A percentile compares a stretch with the other conserved stretches of the same genome.
Conservation (phyloP, 2,329 filamentous ascomycete genomes). For the Parastagonospora avenae region DNA sequence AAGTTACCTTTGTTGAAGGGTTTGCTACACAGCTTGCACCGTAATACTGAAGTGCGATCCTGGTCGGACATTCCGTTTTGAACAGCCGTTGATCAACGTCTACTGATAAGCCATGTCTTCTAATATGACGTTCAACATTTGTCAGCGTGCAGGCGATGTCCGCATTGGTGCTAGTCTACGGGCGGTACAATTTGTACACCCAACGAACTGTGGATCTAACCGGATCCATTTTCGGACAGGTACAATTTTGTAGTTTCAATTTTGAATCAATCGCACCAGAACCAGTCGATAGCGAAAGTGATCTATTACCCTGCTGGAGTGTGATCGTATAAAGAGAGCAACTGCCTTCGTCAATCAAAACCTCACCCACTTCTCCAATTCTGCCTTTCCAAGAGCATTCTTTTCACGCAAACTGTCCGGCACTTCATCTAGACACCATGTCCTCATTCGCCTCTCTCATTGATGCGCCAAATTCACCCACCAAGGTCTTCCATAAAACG, state of each 20-base stretch:
- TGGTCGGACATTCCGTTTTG: constrained; percentile 1
- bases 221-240: neutral
- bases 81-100: neutral
- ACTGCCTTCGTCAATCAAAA: neutral
- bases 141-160: neutral
- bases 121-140: neutral
- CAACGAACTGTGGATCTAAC: neutral
- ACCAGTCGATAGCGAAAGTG: neutral
- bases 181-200: constrained; percentile 8
- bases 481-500: constrained; percentile 12
- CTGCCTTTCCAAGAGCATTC: neutral
- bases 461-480: constrained; percentile 7
- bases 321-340: neutral
- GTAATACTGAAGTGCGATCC: neutral
- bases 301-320: neutral
- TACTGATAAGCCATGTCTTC: neutral
- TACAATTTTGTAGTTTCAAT: neutral
- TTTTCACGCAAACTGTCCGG: neutral
- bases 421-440: neutral
- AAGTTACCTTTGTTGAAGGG: constrained; percentile 10
- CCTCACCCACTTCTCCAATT: neutral
- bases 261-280: neutral
- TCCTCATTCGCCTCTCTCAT: constrained; percentile 2
- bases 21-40: constrained; percentile 4
- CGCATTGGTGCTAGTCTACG: neutral